phyloP scores from a whole-genome alignment of 345 rosid genomes.

The Carallia pectinifolia region DNA sequence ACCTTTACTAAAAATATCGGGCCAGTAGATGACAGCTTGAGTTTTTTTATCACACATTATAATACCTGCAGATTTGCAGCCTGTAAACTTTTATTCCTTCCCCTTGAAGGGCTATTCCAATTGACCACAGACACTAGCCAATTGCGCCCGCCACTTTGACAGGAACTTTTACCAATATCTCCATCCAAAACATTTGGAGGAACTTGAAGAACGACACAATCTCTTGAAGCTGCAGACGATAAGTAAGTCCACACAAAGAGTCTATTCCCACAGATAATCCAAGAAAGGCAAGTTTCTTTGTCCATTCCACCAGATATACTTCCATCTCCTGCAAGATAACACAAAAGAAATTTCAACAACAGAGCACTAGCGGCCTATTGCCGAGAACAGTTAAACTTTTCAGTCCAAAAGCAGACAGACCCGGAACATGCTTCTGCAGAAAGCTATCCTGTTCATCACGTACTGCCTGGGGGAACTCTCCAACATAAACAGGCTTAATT shows the following conservation, averaged over 20 bases:
- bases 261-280: slow-evolving; percentile 68
- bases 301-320: slow-evolving; percentile 80
- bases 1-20: slow-evolving; percentile 51
- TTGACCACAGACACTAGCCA: slow-evolving; percentile 71
- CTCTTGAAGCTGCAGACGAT: slow-evolving; percentile 44
- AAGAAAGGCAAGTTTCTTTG: slow-evolving; percentile 61
- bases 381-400: not conserved
- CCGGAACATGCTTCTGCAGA: slow-evolving; percentile 46
- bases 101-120: slow-evolving; percentile 50
- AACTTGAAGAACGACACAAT: slow-evolving; percentile 59
- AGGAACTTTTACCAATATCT: slow-evolving; percentile 28
- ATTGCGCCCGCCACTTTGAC: slow-evolving; percentile 25
- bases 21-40: slow-evolving; percentile 67
- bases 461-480: slow-evolving; percentile 73
- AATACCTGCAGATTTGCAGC: slow-evolving; percentile 47
- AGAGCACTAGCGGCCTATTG: not conserved
- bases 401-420: slow-evolving; percentile 39
- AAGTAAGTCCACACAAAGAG: slow-evolving; percentile 77
- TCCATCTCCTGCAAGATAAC: slow-evolving; percentile 46
- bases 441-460: slow-evolving; percentile 65
- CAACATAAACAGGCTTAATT: slow-evolving; percentile 80
- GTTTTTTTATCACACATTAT: slow-evolving; percentile 62
- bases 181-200: slow-evolving; percentile 44
- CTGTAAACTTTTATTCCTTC: slow-evolving; percentile 34
- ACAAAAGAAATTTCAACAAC: slow-evolving; percentile 15